phyloP scores from a whole-genome alignment of 345 rosid genomes.

The Cardiospermum halicacabum region DNA sequence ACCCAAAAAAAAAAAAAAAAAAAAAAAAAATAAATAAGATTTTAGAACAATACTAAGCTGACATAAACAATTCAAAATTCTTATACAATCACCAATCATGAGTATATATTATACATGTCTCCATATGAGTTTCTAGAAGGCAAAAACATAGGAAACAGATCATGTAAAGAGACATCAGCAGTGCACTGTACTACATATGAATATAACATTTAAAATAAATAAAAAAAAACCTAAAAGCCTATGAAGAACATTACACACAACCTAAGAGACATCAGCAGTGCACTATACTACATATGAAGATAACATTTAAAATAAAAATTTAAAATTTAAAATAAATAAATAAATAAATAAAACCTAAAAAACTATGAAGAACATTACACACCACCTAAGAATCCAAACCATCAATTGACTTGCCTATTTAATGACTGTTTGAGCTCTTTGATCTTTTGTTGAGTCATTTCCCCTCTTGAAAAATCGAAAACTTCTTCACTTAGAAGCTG shows the following conservation, averaged over 20 bases:
- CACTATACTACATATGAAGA: too few relatives aligned
- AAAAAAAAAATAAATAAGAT: too few relatives aligned
- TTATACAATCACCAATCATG: neutral
- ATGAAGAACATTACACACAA: constrained; percentile 5
- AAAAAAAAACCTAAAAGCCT: too few relatives aligned
- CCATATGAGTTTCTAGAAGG: neutral
- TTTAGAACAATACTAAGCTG: neutral
- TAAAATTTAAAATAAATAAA: too few relatives aligned
- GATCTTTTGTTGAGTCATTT: constrained; percentile 96
- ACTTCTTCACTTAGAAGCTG: constrained; percentile 99
- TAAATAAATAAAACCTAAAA: too few relatives aligned
- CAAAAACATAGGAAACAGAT: neutral
- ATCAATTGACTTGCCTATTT: constrained; percentile 50
- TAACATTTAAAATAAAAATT: too few relatives aligned
- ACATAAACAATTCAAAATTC: neutral
- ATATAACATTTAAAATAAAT: too few relatives aligned
- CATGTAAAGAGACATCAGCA: too few relatives aligned
- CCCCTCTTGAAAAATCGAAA: constrained; percentile 98
- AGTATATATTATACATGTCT: neutral
- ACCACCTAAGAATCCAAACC: constrained; percentile 2
- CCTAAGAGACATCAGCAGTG: too few relatives aligned
- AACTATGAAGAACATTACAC: too few relatives aligned
- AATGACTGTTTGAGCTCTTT: constrained; percentile 96
- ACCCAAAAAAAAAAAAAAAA: neutral
- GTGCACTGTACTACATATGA: too few relatives aligned